Base-by-base conservation (phyloP, 805 yeast genomes). In the Yamadazyma scolyti region DNA sequence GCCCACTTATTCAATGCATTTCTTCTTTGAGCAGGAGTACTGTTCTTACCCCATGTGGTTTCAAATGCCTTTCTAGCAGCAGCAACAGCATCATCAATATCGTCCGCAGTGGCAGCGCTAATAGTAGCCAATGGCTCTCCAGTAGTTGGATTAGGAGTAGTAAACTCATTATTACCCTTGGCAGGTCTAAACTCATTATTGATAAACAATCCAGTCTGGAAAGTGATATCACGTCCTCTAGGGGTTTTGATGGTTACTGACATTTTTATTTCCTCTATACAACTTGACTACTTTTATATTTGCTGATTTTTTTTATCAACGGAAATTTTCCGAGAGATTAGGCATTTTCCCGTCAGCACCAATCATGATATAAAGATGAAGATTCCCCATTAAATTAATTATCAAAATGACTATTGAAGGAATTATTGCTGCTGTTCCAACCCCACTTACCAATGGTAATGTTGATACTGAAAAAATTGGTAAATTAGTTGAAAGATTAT, bases 31-130 rank as follows among this genome's bases (percentile, higher is more conserved):
- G 65, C 43, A 17, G 78, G 77, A 21, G 68, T 67, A 6, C 61
- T 41, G 13, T 58, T 48, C 33, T 64, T 60, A 81, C 84, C 77
- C 9, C 54, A 54, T 6, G 47, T 40, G 17, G 43, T 40, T 8
- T 34, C 35, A 41, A 71, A 77, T 5, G 81, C 79, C 11, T 56
- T 56, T 34, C 65, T 60, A 1, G 83, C 82, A 20, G 68, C 66
- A 18, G 56, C 47, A 6, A 74, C 81, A 1, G 82, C 81, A 16
- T 40, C 39, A 43, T 77, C 73, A 10, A 77, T 73, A 42, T 77
- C 81, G 30, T 68, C 66, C 9, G 47, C 64, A 16, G 58, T 53
- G 23, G 80, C 81, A 23, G 68, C 63, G 39, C 73, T 72, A 16
- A 77, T 71, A 13, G 67, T 59, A 15, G 76, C 62, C 37, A 73